phyloP scores from a whole-genome alignment of 2,329 filamentous ascomycete genomes.

The Cryoendolithus antarcticus region DNA sequence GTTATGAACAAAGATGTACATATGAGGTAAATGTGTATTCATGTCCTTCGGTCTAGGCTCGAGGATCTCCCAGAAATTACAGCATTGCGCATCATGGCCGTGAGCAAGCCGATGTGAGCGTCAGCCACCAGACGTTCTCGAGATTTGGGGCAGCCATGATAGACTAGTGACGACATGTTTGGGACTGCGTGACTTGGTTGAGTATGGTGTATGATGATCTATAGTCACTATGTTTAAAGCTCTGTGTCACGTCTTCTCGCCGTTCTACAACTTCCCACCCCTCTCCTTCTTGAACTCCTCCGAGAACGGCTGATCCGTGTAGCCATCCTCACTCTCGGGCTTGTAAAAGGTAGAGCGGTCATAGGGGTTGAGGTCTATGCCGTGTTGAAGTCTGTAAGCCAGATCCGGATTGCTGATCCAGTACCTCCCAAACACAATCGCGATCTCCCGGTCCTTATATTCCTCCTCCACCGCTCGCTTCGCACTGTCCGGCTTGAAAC shows the following conservation, averaged over 20 bases:
- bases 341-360: slow-evolving; percentile 34
- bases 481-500: slow-evolving; percentile 28
- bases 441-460: slow-evolving; percentile 30
- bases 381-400: slow-evolving; percentile 30
- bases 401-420: slow-evolving; percentile 41
- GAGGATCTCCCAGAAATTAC: too few relatives aligned
- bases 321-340: slow-evolving; percentile 25
- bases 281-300: slow-evolving; percentile 7
- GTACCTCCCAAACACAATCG: slow-evolving; percentile 36
- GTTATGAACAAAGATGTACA: background rate
- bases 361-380: slow-evolving; percentile 30
- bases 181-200: too few relatives aligned
- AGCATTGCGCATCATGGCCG: too few relatives aligned
- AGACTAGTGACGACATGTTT: too few relatives aligned
- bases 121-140: too few relatives aligned
- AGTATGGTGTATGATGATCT: too few relatives aligned
- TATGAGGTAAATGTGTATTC: background rate
- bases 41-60: too few relatives aligned
- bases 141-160: too few relatives aligned
- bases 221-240: too few relatives aligned
- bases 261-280: too few relatives aligned
- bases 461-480: slow-evolving; percentile 18
- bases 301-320: slow-evolving; percentile 29
- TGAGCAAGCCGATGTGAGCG: too few relatives aligned
- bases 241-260: too few relatives aligned